Base-by-base conservation (phyloP, 805 yeast genomes). In the Zygoascus ofunaensis region DNA sequence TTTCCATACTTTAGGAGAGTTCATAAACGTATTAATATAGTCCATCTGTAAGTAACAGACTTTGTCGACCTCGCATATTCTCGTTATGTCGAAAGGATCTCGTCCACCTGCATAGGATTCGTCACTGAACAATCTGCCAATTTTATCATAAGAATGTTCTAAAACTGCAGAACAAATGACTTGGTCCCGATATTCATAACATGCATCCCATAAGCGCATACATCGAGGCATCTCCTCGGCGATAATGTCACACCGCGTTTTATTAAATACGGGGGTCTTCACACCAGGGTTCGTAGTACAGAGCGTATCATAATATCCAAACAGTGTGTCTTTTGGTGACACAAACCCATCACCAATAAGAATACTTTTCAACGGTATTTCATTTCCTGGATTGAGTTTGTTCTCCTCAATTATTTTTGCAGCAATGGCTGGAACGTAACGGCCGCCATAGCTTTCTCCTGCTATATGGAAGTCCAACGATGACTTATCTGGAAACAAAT, bases 371-470 rank as follows among this genome's bases (percentile, higher is more conserved):
- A 87, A 70, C 55, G 85, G 76, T 57, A 81, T 78, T 18, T 73
- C 65, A 46, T 78, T 66, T 53, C 68, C 72, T n/a, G 30, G 30
- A 26, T 26, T 8, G 7, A 26, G 30, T 26, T 68, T 72, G 15
- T 43, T 60, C 54, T 58, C 72, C 49, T 54, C 65, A 64, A 68
- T 52, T 43, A 77, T 73, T 48, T 74, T 77, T 32, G 72, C 69
- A 20, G 80, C 80, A 55, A 77, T 84, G 8, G 75, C 83, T 19
- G 97, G 97, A 52, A 89, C 82, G 66, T 89, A 89, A 60, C 87
- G 94, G 42, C 96, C 96, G 19, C 90, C 96, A 58, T 87, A 87
- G 7, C 94, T 82, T 61, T 87, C 96, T 54, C 96, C 96, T 37
- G 95, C 36, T 60, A 87, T 83, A 63, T 87, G 95, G 74, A 87